Evolutionary conservation across 2,329 filamentous ascomycete species (phyloP), one percentile per base, ranked within the genome.

Genomic region (Clarireedia monteithiana): DNA sequence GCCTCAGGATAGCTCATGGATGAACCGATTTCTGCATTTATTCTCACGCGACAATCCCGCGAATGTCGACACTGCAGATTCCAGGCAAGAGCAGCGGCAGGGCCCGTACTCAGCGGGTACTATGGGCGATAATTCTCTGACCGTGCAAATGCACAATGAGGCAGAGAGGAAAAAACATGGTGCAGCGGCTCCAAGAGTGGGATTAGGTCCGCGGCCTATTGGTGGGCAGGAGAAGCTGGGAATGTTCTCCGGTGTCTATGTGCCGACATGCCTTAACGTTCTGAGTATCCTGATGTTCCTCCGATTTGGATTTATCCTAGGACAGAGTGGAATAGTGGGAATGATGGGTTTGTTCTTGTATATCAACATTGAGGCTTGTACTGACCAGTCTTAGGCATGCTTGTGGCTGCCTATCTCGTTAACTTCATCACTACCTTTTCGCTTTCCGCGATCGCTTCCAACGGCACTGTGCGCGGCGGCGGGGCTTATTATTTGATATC

Each of bases 261-360:
- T 95, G 15, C 90, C 90, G 1, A 90, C 90, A n/a, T 91, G 86
- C 59, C 76, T 95, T 62, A 95, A 94, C 70, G 90, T 95, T 44
- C 74, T 95, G 62, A 92, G 88, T 64, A 95, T 95, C 71, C 79
- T 95, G 59, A 95, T 95, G 89, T 95, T 95, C 72, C 76, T 95
- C 64, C 83, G 90, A 23, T 95, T 95, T 69, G 89, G 90, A 23
- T 84, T 90, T 64, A 88, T 95, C 56, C 76, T 95, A 23, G 90
- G 89, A 59, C 26, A 56, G 40, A 39, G 49, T 53, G 54, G 54
- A 51, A 27, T 56, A 12, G 6, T 56, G 34, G 53, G 60, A 53
- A 55, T 58, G 36, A 36, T 50, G 48, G 48, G 53, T 53, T 34
- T 36, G 54, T 53, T 14, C 24, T 20, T 44, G n/a, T 20, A 12